A percentile compares a stretch with the other conserved stretches of the same genome.
These are phyloP conservation scores for Colletotrichum simmondsii DNA, from an alignment of 2,329 filamentous ascomycete genomes.

Conservation along the genomic window DNA sequence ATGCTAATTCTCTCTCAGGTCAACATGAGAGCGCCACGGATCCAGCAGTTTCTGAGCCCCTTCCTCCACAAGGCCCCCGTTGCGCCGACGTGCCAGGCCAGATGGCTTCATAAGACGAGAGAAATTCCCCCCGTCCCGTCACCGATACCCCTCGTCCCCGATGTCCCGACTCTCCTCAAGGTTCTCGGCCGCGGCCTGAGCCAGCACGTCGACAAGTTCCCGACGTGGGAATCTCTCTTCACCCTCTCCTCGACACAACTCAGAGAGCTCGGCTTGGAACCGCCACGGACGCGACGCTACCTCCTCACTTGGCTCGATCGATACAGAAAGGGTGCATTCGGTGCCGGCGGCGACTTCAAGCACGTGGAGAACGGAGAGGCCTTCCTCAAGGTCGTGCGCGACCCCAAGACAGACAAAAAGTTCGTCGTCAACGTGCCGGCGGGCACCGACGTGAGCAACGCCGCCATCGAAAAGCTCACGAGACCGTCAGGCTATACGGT, in stretches of 20 bases:
- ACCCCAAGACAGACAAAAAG: slow-evolving; percentile 55
- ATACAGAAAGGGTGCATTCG: slow-evolving; percentile 81
- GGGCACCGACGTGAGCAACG: slow-evolving; percentile 46
- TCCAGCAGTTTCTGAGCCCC: slow-evolving; percentile 29
- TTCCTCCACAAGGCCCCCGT: slow-evolving; percentile 37
- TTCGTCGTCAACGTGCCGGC: slow-evolving; percentile 66
- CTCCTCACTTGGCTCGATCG: slow-evolving; percentile 88
- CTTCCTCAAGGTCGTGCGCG: slow-evolving; percentile 59
- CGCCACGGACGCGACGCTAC: slow-evolving; percentile 83
- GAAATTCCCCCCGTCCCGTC: slow-evolving; percentile 63
- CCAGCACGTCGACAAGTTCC: slow-evolving; percentile 86
- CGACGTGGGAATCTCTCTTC: slow-evolving; percentile 92
- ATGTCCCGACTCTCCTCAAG: slow-evolving; percentile 86
- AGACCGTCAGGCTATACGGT: slow-evolving; percentile 70
- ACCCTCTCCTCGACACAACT: slow-evolving; percentile 81
- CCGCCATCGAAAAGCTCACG: slow-evolving; percentile 43
- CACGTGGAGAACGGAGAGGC: slow-evolving; percentile 71
- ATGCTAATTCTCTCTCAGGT: slow-evolving; percentile 9
- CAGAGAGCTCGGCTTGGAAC: slow-evolving; percentile 86
- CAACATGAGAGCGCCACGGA: slow-evolving; percentile 34
- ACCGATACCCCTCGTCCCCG: slow-evolving; percentile 87
- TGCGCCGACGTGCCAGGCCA: slow-evolving; percentile 47
- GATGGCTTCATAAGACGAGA: slow-evolving; percentile 56
- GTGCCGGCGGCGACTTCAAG: slow-evolving; percentile 84
- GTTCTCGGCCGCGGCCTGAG: slow-evolving; percentile 90